phyloP scores from a whole-genome alignment of 176 grass and related monocot genomes.

The Bromus sterilis region DNA sequence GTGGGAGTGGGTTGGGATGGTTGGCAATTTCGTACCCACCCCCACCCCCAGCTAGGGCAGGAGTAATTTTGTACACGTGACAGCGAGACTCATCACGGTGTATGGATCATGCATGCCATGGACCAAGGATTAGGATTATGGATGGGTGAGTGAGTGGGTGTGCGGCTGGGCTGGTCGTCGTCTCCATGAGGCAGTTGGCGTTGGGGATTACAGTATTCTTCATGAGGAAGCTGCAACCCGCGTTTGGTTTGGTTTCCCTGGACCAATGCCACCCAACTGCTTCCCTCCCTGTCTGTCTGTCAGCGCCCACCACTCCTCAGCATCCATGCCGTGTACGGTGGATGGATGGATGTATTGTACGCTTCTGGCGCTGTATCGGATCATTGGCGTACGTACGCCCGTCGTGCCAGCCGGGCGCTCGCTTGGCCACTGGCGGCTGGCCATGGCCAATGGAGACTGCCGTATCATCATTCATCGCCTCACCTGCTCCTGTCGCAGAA shows the following conservation, averaged over 20 bases:
- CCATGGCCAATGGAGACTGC: too few species aligned
- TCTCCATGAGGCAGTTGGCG: neutral
- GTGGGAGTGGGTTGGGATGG: constrained; percentile 11
- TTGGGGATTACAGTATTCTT: neutral
- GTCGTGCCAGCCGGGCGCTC: neutral
- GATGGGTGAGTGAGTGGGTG: neutral
- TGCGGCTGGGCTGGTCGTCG: neutral
- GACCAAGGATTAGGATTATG: neutral
- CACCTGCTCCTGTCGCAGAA: neutral
- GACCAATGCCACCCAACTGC: constrained; percentile 19
- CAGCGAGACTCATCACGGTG: neutral
- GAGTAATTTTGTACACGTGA: neutral
- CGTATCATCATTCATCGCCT: neutral
- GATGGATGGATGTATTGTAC: neutral
- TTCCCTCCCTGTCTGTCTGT: neutral
- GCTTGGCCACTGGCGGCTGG: neutral
- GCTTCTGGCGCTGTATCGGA: neutral
- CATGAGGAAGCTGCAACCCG: neutral
- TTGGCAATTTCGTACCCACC: constrained; percentile 23
- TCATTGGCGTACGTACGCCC: neutral
- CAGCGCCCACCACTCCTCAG: neutral
- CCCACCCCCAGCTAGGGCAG: neutral
- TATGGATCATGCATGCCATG: neutral
- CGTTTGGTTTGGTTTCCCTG: neutral
- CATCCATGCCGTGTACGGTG: too few species aligned